Conservation (phyloP, 805 yeast species). For the Kodamaea leandrae region DNA sequence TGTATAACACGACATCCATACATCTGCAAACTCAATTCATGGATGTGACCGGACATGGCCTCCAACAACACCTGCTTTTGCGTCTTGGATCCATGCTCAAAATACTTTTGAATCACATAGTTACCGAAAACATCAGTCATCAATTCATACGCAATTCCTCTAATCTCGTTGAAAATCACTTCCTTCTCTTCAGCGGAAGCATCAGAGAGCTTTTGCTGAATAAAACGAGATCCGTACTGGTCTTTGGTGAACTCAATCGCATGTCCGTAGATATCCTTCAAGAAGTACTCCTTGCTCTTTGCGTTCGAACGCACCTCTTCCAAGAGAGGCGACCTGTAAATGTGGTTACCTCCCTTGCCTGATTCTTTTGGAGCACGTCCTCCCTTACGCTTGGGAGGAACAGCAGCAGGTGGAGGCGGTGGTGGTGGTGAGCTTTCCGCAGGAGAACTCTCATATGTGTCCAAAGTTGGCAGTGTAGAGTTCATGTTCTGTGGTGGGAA, state of each 20-base stretch:
- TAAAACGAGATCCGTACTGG: constrained; percentile 96
- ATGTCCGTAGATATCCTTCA: constrained; percentile 79
- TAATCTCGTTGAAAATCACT: constrained; percentile 77
- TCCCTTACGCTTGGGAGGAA: constrained; percentile 1
- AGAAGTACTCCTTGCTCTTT: constrained; percentile 54
- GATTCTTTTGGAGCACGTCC: not conserved
- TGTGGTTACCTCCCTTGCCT: constrained; percentile 40
- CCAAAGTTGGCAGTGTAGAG: constrained; percentile 5
- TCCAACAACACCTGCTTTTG: constrained; percentile 70
- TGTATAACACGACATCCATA: constrained; percentile 98
- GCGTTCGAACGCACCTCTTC: constrained; percentile 78
- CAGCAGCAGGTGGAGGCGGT: constrained; percentile 7
- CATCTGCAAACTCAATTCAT: constrained; percentile 83
- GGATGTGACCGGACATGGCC: constrained; percentile 71
- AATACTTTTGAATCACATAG: constrained; percentile 91
- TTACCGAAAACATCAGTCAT: constrained; percentile 98
- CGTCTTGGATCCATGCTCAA: constrained; percentile 72
- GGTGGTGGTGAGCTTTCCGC: constrained; percentile 5
- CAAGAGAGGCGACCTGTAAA: constrained; percentile 71
- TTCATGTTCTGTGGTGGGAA: constrained; percentile 15
- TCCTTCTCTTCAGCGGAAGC: constrained; percentile 71
- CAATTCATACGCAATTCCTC: constrained; percentile 68
- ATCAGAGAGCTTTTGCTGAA: constrained; percentile 77
- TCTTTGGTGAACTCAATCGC: constrained; percentile 91
- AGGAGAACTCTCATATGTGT: not conserved